Evolutionary conservation across 306 rosid genomes (phyloP), one percentile per base, ranked within the genome.

Genomic region (Dryas alaskensis): DNA sequence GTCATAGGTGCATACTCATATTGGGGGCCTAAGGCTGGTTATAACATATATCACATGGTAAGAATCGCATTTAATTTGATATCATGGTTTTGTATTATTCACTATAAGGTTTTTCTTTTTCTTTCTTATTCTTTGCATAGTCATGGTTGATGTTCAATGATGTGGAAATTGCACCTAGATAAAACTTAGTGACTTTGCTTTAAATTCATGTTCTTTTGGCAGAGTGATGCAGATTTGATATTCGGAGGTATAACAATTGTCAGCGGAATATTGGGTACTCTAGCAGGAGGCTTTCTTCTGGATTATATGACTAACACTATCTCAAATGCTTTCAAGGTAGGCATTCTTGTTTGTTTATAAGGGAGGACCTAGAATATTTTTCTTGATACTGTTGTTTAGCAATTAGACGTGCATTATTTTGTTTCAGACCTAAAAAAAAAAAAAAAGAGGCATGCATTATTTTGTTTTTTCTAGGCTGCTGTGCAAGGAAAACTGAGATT

Each of bases 11-110:
- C 98, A 3, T 91, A 87, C 86, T 85, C 97, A 8, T 93, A 91
- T 77, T 93, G 98, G 98, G 98, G 92, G 1, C 97, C 98, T 16
- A 93, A 89, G 83, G 96, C 93, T 37, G 93, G 90, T 67, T 89
- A 87, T 74, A 83, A 55, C 71, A 91, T 91, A 57, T 93, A 93
- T 80, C 69, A 89, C 50, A 89, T 93, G 97, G 98, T 89, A 77
- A 77, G 87, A 45, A 60, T 75, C 66, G 54, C 63, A 5, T 67
- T 62, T 65, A 57, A 46, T 64, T 54, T 72, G 64, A 51, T 75
- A 8, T 42, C n/a, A 19, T 61, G 43, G 74, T 77, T 83, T 77
- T 70, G 40, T 43, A 45, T 77, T 19, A 3, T 70, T 43, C 10
- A 31, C n/a, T n/a, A 4, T 58, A 12, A 40, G 16, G 44, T 58